Evolutionary conservation across 441 rosid genomes (phyloP).

Genomic region (Flueggea neowawraea): DNA sequence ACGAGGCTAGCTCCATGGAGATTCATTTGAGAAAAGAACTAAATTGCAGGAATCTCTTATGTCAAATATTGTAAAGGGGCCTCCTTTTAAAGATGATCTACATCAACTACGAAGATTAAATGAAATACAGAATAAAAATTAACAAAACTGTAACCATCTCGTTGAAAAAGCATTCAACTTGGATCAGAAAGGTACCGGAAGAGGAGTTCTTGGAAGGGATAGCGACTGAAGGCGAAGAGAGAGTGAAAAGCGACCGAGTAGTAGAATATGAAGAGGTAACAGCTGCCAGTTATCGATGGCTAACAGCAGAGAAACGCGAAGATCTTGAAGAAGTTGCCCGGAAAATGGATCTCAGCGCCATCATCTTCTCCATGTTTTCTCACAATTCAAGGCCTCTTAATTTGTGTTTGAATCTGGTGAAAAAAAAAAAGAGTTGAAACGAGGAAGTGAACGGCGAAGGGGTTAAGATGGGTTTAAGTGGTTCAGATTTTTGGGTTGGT

Average conservation of each 20-base stretch:
- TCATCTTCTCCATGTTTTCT: conserved; percentile 34
- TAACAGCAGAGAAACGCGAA: conserved; percentile 28
- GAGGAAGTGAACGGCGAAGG: no score
- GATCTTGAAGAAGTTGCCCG: conserved; percentile 45
- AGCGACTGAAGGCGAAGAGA: conserved; percentile 29
- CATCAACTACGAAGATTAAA: no score
- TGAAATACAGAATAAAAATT: neutral
- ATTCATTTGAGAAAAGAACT: no score
- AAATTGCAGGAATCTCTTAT: no score
- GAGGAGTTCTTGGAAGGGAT: conserved; percentile 25
- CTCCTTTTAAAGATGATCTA: no score
- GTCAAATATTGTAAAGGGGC: no score
- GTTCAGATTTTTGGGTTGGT: no score
- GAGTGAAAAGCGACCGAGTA: conserved; percentile 38
- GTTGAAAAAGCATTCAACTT: neutral
- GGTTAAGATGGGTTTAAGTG: no score
- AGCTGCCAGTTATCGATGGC: conserved; percentile 18
- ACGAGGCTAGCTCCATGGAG: no score
- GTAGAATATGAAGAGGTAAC: conserved; percentile 9
- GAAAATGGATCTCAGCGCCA: conserved; percentile 44
- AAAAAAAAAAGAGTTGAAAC: no score
- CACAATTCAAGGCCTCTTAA: no score
- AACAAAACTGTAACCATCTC: neutral
- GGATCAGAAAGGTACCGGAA: conserved; percentile 26
- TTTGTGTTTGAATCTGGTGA: no score